Conservation (phyloP, 305 asterid species). For the Fraxinus paxiana region DNA sequence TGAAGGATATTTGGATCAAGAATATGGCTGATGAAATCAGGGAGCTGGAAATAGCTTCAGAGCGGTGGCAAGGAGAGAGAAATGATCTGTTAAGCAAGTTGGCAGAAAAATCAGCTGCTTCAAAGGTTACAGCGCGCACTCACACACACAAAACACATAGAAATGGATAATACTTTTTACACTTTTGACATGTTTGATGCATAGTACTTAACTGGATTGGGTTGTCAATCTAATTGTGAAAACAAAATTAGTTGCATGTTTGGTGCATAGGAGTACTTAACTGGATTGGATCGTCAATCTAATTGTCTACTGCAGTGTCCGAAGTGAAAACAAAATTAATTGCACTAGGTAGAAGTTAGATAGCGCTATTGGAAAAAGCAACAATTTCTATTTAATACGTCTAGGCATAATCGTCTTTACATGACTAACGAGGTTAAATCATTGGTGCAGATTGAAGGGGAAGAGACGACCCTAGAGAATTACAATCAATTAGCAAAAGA, state of each 20-base stretch:
- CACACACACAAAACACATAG: background rate
- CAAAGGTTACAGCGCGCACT: conserved; percentile 32
- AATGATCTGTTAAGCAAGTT: conserved; percentile 20
- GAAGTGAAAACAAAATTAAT: background rate
- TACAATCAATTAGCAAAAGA: conserved; percentile 26
- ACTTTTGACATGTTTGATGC: background rate
- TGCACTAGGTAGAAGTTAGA: background rate
- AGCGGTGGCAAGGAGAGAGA: conserved; percentile 34
- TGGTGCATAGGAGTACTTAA: background rate
- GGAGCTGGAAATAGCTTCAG: conserved; percentile 30
- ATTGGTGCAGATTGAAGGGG: conserved; percentile 34
- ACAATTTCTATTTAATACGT: background rate
- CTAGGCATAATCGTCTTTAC: background rate
- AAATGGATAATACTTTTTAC: background rate
- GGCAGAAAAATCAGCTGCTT: conserved; percentile 28
- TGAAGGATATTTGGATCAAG: conserved; percentile 25
- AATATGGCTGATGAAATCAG: conserved; percentile 40
- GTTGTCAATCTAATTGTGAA: background rate
- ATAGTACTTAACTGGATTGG: background rate
- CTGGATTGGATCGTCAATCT: background rate
- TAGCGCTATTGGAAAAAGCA: background rate
- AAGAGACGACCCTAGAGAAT: conserved; percentile 22
- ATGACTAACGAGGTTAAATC: background rate
- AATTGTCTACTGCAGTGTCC: background rate
- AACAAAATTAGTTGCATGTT: background rate